phyloP scores from a whole-genome alignment of 1,139 yeast genomes.

The Casaregolazyma suthepensis region DNA sequence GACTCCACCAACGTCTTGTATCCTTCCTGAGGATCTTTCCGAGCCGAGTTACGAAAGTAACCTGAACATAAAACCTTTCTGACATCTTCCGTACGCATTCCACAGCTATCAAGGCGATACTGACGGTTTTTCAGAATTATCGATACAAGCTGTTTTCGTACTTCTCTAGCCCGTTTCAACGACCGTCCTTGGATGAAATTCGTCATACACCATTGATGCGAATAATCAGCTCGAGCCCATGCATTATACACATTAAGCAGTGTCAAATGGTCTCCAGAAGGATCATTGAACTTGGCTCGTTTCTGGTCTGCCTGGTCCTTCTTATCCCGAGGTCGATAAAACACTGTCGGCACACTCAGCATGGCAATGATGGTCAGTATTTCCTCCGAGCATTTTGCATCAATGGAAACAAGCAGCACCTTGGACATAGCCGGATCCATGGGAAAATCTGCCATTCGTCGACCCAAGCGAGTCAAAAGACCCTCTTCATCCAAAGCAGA shows the following conservation, averaged over 20 bases:
- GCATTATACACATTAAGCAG: slow-evolving; percentile 70
- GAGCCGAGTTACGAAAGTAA: slow-evolving; percentile 78
- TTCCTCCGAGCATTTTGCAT: slow-evolving; percentile 75
- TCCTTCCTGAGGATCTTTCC: slow-evolving; percentile 68
- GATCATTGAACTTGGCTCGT: slow-evolving; percentile 68
- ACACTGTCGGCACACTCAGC: slow-evolving; percentile 82
- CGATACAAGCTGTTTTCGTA: slow-evolving; percentile 59
- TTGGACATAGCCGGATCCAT: slow-evolving; percentile 92
- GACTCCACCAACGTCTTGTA: slow-evolving; percentile 72
- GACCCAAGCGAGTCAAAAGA: slow-evolving; percentile 63
- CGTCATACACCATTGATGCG: slow-evolving; percentile 73
- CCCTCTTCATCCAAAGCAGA: slow-evolving; percentile 83
- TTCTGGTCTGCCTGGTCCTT: slow-evolving; percentile 71
- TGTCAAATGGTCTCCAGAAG: slow-evolving; percentile 84
- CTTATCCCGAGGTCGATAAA: slow-evolving; percentile 77
- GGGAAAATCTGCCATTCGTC: slow-evolving; percentile 86
- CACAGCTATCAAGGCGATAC: slow-evolving; percentile 53
- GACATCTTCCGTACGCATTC: slow-evolving; percentile 47
- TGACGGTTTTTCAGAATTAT: slow-evolving; percentile 51
- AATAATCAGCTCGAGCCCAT: slow-evolving; percentile 62
- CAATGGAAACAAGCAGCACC: slow-evolving; percentile 68
- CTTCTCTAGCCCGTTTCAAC: slow-evolving; percentile 71
- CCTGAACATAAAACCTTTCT: slow-evolving; percentile 79
- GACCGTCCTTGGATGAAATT: slow-evolving; percentile 79
- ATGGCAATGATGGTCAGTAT: slow-evolving; percentile 81